Base-by-base conservation (phyloP, 306 rosid genomes). In the Trichosanthes cucumerina region DNA sequence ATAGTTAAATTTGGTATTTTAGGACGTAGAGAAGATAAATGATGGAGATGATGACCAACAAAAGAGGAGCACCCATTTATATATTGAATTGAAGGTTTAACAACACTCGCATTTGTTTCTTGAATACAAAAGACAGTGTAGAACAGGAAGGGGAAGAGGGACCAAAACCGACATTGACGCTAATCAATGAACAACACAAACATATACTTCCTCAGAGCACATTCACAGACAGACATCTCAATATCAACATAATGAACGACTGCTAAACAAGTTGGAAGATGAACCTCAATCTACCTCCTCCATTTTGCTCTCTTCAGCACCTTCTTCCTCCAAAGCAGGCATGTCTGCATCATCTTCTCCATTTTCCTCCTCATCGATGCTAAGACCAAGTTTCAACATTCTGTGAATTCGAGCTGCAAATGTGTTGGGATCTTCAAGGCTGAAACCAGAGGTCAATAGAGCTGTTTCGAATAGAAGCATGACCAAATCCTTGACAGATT, bases 261-360 rank as follows among this genome's bases (percentile, higher is more conserved):
- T n/a, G n/a, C n/a, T 19, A 69, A 41, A 69, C 19, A 43, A 69
- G 9, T 24, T 69, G 34, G 34, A 69, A 39, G 52, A 8, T 69
- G 75, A 41, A 24, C 34, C 54, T 85, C 62, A 90, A 56, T 90
- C 95, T 4, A 90, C 95, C 83, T 90, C 95, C 82, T 90, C 95
- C 95, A 90, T 90, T 79, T 85, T 90, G 88, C 95, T 90, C 82
- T 88, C 95, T 85, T 88, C 92, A 11, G 82, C 86, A 7, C 64
- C 87, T 9, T 86, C 91, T 28, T 90, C 95, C 79, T 90, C 92
- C 85, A 90, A 24, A 6, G 90, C 80, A 7, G 92, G 92, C 91
- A 90, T 87, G 13, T 90, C 91, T 5, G 74, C 86, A 82, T 90
- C 87, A 85, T 90, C 95, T 0, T 84, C 95, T 0, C 69, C 89